phyloP scores from a whole-genome alignment of 2,329 filamentous ascomycete genomes.

The Colletotrichum musae region DNA sequence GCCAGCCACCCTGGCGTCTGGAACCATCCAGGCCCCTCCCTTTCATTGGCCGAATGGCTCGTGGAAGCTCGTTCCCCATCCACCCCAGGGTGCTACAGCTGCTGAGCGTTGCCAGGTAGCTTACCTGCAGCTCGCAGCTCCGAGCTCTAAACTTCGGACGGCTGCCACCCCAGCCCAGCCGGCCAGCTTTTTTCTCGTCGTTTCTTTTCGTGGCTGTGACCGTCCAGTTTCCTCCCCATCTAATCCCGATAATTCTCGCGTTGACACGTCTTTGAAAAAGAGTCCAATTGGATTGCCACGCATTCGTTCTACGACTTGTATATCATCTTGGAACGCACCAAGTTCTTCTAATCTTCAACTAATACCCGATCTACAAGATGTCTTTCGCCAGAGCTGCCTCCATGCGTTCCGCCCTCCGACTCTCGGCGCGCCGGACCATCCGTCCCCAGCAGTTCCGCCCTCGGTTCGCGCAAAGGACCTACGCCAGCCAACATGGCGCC shows the following conservation, averaged over 20 bases:
- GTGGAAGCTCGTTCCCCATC: conserved; percentile 27
- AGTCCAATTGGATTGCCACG: conserved; percentile 12
- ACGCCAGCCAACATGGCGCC: conserved; percentile 38
- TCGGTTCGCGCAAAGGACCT: conserved; percentile 35
- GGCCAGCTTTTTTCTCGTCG: conserved; percentile 16
- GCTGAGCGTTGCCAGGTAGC: conserved; percentile 5
- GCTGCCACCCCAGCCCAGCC: conserved; percentile 22
- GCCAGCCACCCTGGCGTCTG: conserved; percentile 30
- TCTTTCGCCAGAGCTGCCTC: conserved; percentile 35
- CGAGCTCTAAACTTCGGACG: conserved; percentile 41
- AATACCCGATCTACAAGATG: conserved; percentile 5
- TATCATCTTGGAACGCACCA: not conserved
- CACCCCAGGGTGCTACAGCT: conserved; percentile 14
- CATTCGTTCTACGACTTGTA: not conserved
- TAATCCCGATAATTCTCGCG: conserved; percentile 4
- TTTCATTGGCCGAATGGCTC: conserved; percentile 26
- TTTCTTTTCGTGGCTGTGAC: conserved; percentile 20
- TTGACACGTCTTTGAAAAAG: conserved; percentile 18
- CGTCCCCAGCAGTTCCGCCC: conserved; percentile 36
- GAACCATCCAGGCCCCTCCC: conserved; percentile 27
- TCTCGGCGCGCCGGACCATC: conserved; percentile 37
- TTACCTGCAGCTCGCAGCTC: conserved; percentile 35
- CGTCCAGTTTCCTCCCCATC: conserved; percentile 1
- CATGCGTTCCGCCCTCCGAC: conserved; percentile 36
- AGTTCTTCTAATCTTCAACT: too few relatives aligned